Percentiles rank a stretch among this genome's conserved stretches.
Conservation (phyloP, 2,329 filamentous ascomycete species). For the Kalaharituber pfeilii region DNA sequence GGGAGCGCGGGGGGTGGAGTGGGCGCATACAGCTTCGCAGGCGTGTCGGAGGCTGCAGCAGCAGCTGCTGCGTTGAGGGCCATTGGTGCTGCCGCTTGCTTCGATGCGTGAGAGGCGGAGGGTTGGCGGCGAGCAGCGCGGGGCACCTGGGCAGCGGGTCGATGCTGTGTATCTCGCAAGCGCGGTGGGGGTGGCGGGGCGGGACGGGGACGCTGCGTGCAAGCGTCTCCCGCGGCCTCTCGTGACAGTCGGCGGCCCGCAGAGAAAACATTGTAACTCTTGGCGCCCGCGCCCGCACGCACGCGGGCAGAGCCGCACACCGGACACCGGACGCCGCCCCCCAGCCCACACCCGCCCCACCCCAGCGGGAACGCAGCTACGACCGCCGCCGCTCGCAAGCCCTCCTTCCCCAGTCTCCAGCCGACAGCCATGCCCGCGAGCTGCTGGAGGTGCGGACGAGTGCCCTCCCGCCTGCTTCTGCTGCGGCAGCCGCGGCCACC, state of each 20-base stretch:
- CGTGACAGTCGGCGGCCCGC: slow-evolving; percentile 2
- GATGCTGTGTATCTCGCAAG: too few species aligned
- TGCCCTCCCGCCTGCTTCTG: neutral
- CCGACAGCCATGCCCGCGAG: neutral
- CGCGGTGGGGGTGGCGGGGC: too few species aligned
- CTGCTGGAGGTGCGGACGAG: neutral
- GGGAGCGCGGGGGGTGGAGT: neutral
- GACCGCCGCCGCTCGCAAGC: neutral
- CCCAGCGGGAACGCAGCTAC: neutral
- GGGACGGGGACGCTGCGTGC: neutral
- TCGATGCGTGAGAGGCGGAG: too few species aligned
- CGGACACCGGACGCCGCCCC: neutral
- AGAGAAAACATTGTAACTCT: neutral
- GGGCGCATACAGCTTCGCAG: slow-evolving; percentile 11
- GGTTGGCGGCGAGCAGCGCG: neutral
- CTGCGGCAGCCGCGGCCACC: neutral
- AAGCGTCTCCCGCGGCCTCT: slow-evolving; percentile 8
- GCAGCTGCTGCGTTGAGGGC: too few species aligned
- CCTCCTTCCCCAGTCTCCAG: neutral
- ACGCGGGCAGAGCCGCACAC: neutral
- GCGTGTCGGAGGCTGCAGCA: slow-evolving; percentile 1
- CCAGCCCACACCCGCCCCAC: neutral
- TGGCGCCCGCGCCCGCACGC: neutral
- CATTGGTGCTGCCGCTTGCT: neutral
- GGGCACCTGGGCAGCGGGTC: neutral